Conservation (phyloP, 805 yeast genomes). For the Brettanomyces nanus region DNA sequence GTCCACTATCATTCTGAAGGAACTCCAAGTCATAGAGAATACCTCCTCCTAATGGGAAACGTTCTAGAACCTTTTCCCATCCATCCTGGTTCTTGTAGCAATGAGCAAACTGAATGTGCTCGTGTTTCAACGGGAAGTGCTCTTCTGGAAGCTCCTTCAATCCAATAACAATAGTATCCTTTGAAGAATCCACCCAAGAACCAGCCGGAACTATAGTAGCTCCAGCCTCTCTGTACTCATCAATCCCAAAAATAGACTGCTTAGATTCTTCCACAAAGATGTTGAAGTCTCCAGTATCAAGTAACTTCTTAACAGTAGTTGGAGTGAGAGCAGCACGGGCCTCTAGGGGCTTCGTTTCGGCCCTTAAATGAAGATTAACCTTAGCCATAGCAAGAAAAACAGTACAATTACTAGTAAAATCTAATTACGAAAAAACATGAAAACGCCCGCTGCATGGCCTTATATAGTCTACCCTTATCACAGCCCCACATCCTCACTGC, state of each 20-base stretch:
- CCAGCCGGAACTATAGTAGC: conserved; percentile 87
- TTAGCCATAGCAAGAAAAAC: conserved; percentile 24
- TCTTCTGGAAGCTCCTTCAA: conserved; percentile 93
- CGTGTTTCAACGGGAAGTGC: conserved; percentile 88
- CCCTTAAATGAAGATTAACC: conserved; percentile 81
- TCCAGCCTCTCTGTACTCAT: conserved; percentile 76
- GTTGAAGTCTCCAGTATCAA: conserved; percentile 75
- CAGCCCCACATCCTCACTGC: too few species aligned
- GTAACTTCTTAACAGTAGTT: conserved; percentile 69
- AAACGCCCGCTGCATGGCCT: too few species aligned
- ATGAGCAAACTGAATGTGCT: conserved; percentile 97
- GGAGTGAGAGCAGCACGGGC: conserved; percentile 98
- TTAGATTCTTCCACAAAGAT: conserved; percentile 82
- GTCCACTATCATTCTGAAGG: conserved; percentile 85
- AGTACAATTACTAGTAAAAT: too few species aligned
- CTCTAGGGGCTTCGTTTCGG: conserved; percentile 94
- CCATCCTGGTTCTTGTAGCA: conserved; percentile 98
- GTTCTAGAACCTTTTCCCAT: conserved; percentile 82
- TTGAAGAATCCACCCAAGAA: conserved; percentile 89
- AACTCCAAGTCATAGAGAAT: conserved; percentile 89
- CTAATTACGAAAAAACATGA: too few species aligned
- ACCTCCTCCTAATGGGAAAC: conserved; percentile 92
- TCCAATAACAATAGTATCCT: conserved; percentile 83
- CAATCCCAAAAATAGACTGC: conserved; percentile 69
- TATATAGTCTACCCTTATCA: too few species aligned